A percentile compares a stretch with the other conserved stretches of the same genome.
Evolutionary conservation across 140 eudicot genomes (phyloP).

Genomic region (Flaveria floridana): DNA sequence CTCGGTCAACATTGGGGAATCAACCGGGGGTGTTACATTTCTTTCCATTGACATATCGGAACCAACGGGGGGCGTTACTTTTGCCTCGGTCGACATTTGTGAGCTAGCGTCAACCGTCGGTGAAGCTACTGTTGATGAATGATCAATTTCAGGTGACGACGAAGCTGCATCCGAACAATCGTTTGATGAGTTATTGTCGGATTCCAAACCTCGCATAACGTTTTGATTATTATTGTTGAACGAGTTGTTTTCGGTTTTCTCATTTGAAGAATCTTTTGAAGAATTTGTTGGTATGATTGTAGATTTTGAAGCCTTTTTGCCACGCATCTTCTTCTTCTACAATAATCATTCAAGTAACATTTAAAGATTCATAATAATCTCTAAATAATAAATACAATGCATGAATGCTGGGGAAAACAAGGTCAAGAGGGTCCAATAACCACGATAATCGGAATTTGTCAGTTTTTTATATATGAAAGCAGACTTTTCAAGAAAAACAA

Average conservation of each 20-base stretch:
- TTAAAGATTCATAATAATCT: too few species aligned
- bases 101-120: not conserved
- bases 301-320: constrained; percentile 16
- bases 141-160: not conserved
- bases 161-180: constrained; percentile 1
- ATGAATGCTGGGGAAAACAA: too few species aligned
- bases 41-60: not conserved
- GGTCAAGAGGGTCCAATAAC: too few species aligned
- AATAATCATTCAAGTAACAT: not conserved
- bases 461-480: too few species aligned
- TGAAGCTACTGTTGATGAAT: not conserved
- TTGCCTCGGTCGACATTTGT: constrained; percentile 1
- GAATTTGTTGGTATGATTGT: not conserved
- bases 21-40: not conserved
- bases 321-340: constrained; percentile 24
- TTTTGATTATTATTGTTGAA: not conserved
- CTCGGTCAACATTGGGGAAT: not conserved
- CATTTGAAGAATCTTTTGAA: constrained; percentile 14
- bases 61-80: not conserved
- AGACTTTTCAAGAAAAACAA: too few species aligned
- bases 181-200: not conserved
- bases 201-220: not conserved
- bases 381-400: too few species aligned
- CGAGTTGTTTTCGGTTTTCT: not conserved
- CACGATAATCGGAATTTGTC: too few species aligned